Evolutionary conservation across 2,329 filamentous ascomycete species (phyloP).

Genomic region (Corinectria fuckeliana): DNA sequence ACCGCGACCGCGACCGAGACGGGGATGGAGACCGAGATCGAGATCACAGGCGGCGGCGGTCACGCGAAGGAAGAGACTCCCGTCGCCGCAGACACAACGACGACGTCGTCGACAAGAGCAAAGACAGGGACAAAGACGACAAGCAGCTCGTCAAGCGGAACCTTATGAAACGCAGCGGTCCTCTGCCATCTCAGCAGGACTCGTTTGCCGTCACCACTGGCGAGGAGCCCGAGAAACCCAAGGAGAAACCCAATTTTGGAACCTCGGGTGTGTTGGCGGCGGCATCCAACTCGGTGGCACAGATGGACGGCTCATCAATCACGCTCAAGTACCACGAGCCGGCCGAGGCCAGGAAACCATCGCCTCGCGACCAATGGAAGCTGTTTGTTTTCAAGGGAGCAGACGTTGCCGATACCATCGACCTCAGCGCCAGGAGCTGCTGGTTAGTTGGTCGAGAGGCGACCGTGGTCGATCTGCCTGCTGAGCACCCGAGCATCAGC

Average conservation of each 20-base stretch:
- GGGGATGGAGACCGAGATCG: conserved; percentile 22
- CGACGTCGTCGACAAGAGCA: conserved; percentile 21
- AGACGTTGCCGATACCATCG: conserved; percentile 81
- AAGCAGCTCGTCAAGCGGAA: conserved; percentile 32
- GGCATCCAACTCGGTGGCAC: conserved; percentile 78
- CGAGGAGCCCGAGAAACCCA: conserved; percentile 60
- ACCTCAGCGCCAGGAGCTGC: conserved; percentile 78
- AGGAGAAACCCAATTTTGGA: conserved; percentile 88
- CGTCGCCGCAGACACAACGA: conserved; percentile 34
- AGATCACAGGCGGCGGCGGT: conserved; percentile 39
- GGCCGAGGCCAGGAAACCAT: conserved; percentile 86
- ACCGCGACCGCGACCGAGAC: conserved; percentile 28
- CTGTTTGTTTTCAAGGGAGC: conserved; percentile 90
- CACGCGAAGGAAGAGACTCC: conserved; percentile 42
- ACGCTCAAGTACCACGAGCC: conserved; percentile 97
- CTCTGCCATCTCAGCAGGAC: conserved; percentile 65
- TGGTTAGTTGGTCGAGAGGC: conserved; percentile 89
- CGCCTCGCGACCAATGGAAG: conserved; percentile 80
- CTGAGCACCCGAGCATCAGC: conserved; percentile 91
- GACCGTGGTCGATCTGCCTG: conserved; percentile 79
- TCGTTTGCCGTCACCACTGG: conserved; percentile 64
- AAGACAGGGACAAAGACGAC: conserved; percentile 26
- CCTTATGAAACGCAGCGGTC: conserved; percentile 48
- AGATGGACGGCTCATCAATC: conserved; percentile 75
- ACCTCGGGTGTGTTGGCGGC: conserved; percentile 84